These are phyloP conservation scores for Pseudomonodictys pantanalensis DNA, from an alignment of 495 filamentous ascomycete species.

Conservation along the genomic window DNA sequence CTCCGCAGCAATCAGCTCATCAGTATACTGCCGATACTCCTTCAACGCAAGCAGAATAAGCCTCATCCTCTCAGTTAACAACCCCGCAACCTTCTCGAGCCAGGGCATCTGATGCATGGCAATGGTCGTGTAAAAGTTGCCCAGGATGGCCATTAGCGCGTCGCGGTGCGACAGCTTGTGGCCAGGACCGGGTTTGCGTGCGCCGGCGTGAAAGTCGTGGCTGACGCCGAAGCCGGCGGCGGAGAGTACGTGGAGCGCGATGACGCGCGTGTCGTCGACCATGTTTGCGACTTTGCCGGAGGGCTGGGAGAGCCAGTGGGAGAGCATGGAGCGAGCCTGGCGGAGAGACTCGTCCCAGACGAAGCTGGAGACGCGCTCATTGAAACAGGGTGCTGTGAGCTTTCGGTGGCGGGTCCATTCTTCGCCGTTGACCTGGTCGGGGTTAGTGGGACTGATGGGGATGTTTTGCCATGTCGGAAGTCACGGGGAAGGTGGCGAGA, in stretches of 20 bases:
- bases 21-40: slow-evolving; percentile 26
- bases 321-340: slow-evolving; percentile 24
- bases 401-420: slow-evolving; percentile 33
- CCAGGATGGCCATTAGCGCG: slow-evolving; percentile 18
- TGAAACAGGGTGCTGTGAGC: slow-evolving; percentile 31
- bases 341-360: slow-evolving; percentile 31
- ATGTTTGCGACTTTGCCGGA: slow-evolving; percentile 4
- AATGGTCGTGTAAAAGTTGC: background rate
- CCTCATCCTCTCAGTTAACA: background rate
- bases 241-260: slow-evolving; percentile 29
- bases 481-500: background rate
- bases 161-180: slow-evolving; percentile 27
- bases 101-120: background rate
- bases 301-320: slow-evolving; percentile 17
- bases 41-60: background rate
- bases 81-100: background rate
- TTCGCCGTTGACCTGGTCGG: slow-evolving; percentile 14
- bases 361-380: slow-evolving; percentile 24
- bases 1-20: slow-evolving; percentile 23
- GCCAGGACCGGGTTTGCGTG: background rate
- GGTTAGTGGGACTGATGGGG: background rate
- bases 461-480: background rate
- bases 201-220: slow-evolving; percentile 14
- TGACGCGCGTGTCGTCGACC: slow-evolving; percentile 23
- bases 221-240: slow-evolving; percentile 24